These are phyloP conservation scores for Alternaria angustiovoidea DNA, from an alignment of 2,329 filamentous ascomycete species.

Conservation along the genomic window DNA sequence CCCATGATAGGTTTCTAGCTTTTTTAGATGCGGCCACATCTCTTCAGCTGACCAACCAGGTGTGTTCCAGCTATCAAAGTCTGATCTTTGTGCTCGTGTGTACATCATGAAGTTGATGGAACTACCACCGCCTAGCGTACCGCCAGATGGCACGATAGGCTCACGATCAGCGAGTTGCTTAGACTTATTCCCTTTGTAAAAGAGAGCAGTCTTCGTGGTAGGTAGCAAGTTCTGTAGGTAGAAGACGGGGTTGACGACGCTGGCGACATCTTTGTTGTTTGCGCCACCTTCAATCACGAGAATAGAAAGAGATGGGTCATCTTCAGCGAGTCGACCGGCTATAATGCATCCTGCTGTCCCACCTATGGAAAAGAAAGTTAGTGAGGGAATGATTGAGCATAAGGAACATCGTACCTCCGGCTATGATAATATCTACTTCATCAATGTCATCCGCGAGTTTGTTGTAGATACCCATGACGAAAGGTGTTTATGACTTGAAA, in stretches of 20 bases:
- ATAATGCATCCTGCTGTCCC: slow-evolving; percentile 56
- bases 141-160: slow-evolving; percentile 54
- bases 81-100: slow-evolving; percentile 55
- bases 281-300: slow-evolving; percentile 63
- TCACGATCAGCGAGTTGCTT: slow-evolving; percentile 58
- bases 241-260: slow-evolving; percentile 61
- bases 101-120: slow-evolving; percentile 56
- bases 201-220: slow-evolving; percentile 59
- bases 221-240: slow-evolving; percentile 60
- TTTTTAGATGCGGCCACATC: slow-evolving; percentile 63
- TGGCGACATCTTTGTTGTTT: slow-evolving; percentile 62
- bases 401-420: slow-evolving; percentile 52
- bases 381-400: neutral
- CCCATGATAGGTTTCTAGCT: slow-evolving; percentile 67
- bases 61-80: slow-evolving; percentile 63
- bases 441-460: slow-evolving; percentile 50
- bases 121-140: slow-evolving; percentile 68
- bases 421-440: slow-evolving; percentile 62
- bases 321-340: slow-evolving; percentile 55
- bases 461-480: slow-evolving; percentile 40
- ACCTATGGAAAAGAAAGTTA: slow-evolving; percentile 13
- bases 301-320: slow-evolving; percentile 32
- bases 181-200: slow-evolving; percentile 60
- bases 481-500: neutral
- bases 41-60: slow-evolving; percentile 62